Evolutionary conservation across 2,329 filamentous ascomycete genomes (phyloP), one percentile per base, ranked within the genome.

Genomic region (Cytospora piceae): DNA sequence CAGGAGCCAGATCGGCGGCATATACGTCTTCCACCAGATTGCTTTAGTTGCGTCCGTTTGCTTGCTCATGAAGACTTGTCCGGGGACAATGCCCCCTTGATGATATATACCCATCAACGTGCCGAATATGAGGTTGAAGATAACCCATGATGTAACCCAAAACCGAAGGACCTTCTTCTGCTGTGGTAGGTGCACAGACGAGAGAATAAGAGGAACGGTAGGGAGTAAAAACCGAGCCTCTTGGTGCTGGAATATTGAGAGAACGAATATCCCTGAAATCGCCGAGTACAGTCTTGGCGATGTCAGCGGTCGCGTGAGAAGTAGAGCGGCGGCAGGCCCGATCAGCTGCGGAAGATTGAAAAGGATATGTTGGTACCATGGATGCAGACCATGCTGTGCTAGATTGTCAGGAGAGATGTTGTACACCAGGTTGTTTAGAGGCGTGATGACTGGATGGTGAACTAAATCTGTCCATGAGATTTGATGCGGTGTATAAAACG

Each of bases 21-120:
- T 91, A 74, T 94, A 94, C 1, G 91, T 94, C 75, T 93, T 94
- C 91, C 91, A 94, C 91, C 91, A 94, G 59, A 91, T 82, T 4
- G 89, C 89, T 39, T 89, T 83, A 1, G 87, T 88, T 11, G 90
- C 87, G 69, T 90, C 88, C 5, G 86, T 82, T 69, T 91, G 88
- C 63, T 85, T 85, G 72, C 87, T 90, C 73, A 94, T 82, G 73
- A 92, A 92, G 0, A 90, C 86, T 72, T 94, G 91, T 8, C 87
- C 87, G 0, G 91, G 90, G 1, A 94, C 83, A 31, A 94, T 86
- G 53, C 91, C 91, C 32, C 90, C 91, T 77, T 94, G 91, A 75
- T 94, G 91, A 73, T 92, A 94, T 4, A 87, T 80, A n/a, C 91
- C 91, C 89, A 94, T 93, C 56, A 94, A 75, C 0, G 89, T 73